Evolutionary conservation across 2,329 filamentous ascomycete species (phyloP).

Genomic region (Diaporthe vexans): DNA sequence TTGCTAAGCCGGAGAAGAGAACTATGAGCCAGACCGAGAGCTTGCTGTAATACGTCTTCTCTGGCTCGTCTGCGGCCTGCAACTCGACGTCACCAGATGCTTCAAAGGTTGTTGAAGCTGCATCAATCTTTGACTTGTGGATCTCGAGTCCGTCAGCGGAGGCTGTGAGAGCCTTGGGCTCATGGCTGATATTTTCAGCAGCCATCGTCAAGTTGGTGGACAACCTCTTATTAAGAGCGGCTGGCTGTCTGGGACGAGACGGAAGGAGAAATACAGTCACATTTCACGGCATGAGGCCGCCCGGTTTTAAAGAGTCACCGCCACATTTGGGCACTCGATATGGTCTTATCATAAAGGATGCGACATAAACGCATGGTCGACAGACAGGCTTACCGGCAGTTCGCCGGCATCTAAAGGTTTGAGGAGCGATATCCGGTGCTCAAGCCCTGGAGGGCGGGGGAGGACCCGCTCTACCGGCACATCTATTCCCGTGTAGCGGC

Average conservation of each 20-base stretch:
- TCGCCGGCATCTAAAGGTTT: neutral
- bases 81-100: constrained; percentile 31
- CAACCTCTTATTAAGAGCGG: neutral
- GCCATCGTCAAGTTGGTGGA: neutral
- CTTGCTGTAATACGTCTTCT: constrained; percentile 52
- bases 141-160: constrained; percentile 10
- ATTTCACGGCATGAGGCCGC: neutral
- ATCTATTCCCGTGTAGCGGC: neutral
- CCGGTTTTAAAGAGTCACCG: neutral
- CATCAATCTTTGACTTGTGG: constrained; percentile 24
- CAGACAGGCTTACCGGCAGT: constrained; percentile 22
- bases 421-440: constrained; percentile 19
- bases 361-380: neutral
- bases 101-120: neutral
- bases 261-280: neutral
- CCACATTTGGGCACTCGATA: neutral
- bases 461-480: constrained; percentile 9
- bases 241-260: too few species aligned
- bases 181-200: neutral
- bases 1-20: constrained; percentile 60
- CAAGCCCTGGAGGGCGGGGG: neutral
- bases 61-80: constrained; percentile 21
- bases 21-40: constrained; percentile 59
- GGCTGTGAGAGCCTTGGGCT: neutral
- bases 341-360: constrained; percentile 24